These are phyloP conservation scores for Cymodocea nodosa DNA, from an alignment of 116 monocot species.

Conservation along the genomic window DNA sequence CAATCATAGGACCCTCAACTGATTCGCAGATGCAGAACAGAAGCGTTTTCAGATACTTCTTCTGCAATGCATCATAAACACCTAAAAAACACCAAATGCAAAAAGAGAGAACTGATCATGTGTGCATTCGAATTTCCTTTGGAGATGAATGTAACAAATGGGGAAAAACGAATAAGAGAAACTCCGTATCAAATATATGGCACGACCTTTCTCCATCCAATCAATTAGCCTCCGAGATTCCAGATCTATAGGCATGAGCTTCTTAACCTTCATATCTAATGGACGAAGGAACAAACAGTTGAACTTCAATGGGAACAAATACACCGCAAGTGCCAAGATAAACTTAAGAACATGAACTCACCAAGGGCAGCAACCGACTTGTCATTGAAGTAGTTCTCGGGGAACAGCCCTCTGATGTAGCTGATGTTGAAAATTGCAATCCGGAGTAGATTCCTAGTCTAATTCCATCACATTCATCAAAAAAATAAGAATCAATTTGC, in stretches of 20 bases:
- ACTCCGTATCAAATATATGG: too few species aligned
- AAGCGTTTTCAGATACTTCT: constrained; percentile 92
- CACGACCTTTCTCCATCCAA: constrained; percentile 99
- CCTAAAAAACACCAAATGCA: constrained; percentile 23
- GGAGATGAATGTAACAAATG: neutral
- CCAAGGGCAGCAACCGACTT: constrained; percentile 94
- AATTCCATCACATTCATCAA: constrained; percentile 3
- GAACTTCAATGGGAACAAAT: neutral
- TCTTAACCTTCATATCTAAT: constrained; percentile 99
- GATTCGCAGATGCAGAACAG: constrained; percentile 89
- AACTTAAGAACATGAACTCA: constrained; percentile 7
- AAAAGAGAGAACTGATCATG: too few species aligned
- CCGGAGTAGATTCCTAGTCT: constrained; percentile 95
- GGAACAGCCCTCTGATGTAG: constrained; percentile 96
- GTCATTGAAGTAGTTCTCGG: constrained; percentile 96
- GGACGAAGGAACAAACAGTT: neutral
- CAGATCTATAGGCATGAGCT: constrained; percentile 89
- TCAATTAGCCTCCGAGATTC: constrained; percentile 93
- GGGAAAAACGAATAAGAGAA: too few species aligned
- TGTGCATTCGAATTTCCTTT: too few species aligned
- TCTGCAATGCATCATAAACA: constrained; percentile 94
- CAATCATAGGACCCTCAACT: constrained; percentile 86
- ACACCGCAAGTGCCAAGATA: neutral
- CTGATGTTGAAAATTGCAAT: constrained; percentile 99
- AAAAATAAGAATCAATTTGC: too few species aligned